Base-by-base conservation (phyloP, 768 basidiomycete genomes). In the Russula sp. region DNA sequence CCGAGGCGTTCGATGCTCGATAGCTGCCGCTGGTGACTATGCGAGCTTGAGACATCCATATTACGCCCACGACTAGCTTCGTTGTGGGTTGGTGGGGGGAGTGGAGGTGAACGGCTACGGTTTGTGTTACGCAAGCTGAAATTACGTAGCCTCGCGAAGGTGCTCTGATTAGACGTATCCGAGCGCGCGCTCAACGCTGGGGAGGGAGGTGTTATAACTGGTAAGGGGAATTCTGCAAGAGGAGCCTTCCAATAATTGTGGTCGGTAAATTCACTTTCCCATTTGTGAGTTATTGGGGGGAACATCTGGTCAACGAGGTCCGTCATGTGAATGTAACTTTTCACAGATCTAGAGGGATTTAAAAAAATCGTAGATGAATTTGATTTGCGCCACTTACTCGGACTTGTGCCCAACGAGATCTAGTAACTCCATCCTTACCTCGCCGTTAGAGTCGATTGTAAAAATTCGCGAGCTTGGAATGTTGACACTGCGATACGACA, bases 231-330 rank as follows among this genome's bases (percentile, higher is more conserved):
- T 1, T 92, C 88, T 54, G 83, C 84, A 13, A 98, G 76, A 0
- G 92, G 86, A 0, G 82, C 66, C 65, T 93, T 88, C 97, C 97
- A 99, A 70, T 84, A 99, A 70, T 96, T 98, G 80, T 97, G 94
- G 73, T 98, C 96, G 1, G 95, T 97, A 72, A 83, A 99, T 71
- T 95, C 94, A 1, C 90, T 84, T 13, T 87, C 81, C 83, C 86
- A 88, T 71, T 91, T 92, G 55, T 87, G 84, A 71, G 93, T 82
- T 58, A 98, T 93, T 0, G 96, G 93, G 38, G 97, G 97, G 78
- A 99, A 99, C 87, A 97, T 95, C 74, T 97, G 95, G 75, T 99
- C 95, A 16, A 99, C 97, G n/a, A 99, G 83, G 73, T 98, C 95
- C 8, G 95, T 96, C 93, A 98, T 95, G 71, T 95, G 91, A 62